Evolutionary conservation across 2,329 filamentous ascomycete genomes (phyloP).

Genomic region (Aureobasidium sp.): DNA sequence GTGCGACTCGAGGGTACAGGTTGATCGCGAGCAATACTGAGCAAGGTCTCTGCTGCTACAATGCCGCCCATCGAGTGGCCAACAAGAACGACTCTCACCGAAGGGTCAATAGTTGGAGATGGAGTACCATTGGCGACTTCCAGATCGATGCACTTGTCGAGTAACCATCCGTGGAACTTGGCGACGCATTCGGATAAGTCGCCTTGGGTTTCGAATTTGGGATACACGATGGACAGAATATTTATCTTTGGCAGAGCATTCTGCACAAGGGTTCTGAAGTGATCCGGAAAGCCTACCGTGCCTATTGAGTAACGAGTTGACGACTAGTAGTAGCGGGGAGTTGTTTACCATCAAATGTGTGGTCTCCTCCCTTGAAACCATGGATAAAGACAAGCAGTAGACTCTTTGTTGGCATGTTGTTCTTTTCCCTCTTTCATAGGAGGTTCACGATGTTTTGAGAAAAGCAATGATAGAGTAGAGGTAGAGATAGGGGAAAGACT

Average conservation of each 20-base stretch:
- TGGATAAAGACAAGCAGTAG: conserved; percentile 77
- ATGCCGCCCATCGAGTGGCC: conserved; percentile 91
- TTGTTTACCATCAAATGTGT: conserved; percentile 55
- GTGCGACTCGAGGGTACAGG: conserved; percentile 29
- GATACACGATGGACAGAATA: conserved; percentile 63
- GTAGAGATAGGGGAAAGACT: not conserved
- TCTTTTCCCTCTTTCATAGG: not conserved
- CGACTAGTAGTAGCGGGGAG: not conserved
- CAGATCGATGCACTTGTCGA: conserved; percentile 87
- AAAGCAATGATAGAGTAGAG: not conserved
- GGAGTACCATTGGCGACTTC: conserved; percentile 75
- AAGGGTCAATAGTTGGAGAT: conserved; percentile 78
- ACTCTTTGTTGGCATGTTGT: conserved; percentile 45
- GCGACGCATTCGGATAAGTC: conserved; percentile 63
- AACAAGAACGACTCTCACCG: conserved; percentile 70
- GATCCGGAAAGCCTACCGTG: conserved; percentile 50
- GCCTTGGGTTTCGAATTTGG: conserved; percentile 72
- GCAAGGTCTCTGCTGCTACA: conserved; percentile 79
- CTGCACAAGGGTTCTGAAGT: conserved; percentile 57
- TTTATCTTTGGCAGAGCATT: conserved; percentile 60
- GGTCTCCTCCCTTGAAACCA: conserved; percentile 78
- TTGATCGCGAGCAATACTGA: conserved; percentile 63
- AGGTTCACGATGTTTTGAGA: not conserved
- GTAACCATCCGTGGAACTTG: conserved; percentile 72
- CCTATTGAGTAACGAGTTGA: not conserved